Evolutionary conservation across 2,329 filamentous ascomycete genomes (phyloP).

Genomic region (Boeremia exigua): DNA sequence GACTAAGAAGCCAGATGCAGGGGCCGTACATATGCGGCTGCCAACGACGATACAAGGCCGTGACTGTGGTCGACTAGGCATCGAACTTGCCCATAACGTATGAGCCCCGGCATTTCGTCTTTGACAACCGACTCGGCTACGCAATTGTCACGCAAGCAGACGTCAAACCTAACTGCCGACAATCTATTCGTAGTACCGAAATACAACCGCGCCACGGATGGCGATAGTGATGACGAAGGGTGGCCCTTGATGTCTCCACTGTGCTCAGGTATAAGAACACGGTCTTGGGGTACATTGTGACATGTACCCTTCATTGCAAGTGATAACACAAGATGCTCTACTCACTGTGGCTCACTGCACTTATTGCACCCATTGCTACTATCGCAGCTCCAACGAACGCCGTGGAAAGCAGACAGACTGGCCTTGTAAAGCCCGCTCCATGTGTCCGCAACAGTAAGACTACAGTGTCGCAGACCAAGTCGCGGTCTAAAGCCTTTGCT

Average conservation of each 20-base stretch:
- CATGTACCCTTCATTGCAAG: neutral
- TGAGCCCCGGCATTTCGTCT: no score
- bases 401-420: slow-evolving; percentile 16
- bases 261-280: neutral
- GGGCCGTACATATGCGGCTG: no score
- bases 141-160: no score
- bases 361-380: slow-evolving; percentile 22
- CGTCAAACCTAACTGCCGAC: neutral
- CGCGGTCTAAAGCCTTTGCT: slow-evolving; percentile 29
- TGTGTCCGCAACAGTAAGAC: slow-evolving; percentile 26
- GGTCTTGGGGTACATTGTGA: neutral
- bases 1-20: no score
- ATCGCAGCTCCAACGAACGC: slow-evolving; percentile 25
- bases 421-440: slow-evolving; percentile 32
- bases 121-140: no score
- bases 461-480: slow-evolving; percentile 22
- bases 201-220: neutral
- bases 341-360: slow-evolving; percentile 17
- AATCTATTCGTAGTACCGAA: neutral
- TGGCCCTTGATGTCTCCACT: neutral
- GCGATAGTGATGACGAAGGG: neutral
- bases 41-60: no score
- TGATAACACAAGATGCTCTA: slow-evolving; percentile 24
- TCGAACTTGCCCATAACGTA: no score
- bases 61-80: no score